Conservation (phyloP, 2,329 filamentous ascomycete genomes). For the Calonectria multiphialidica region DNA sequence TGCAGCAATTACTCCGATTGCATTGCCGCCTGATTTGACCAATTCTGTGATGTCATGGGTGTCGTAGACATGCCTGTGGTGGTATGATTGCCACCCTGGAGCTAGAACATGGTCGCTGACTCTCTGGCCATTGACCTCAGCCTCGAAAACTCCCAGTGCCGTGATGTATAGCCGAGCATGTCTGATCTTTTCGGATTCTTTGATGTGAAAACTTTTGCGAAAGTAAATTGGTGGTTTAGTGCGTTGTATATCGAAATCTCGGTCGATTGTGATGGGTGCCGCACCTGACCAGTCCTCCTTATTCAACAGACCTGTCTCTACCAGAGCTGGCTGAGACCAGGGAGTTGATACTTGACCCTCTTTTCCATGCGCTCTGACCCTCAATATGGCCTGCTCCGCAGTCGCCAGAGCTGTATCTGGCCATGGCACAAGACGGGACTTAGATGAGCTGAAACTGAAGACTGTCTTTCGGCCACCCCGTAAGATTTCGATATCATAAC, state of each 20-base stretch:
- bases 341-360: background rate
- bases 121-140: constrained; percentile 1
- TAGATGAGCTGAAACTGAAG: background rate
- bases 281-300: background rate
- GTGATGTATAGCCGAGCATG: constrained; percentile 33
- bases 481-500: background rate
- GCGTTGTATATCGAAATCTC: background rate
- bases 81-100: constrained; percentile 66
- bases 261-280: background rate
- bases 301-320: background rate
- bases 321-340: background rate
- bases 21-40: background rate
- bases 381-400: background rate
- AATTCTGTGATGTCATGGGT: constrained; percentile 61
- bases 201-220: background rate
- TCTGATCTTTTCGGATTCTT: background rate
- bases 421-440: background rate
- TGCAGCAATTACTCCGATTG: background rate
- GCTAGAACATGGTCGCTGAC: constrained; percentile 58
- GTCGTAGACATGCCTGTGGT: constrained; percentile 61
- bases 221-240: background rate
- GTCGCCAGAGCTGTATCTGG: background rate
- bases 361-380: background rate
- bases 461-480: background rate
- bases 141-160: too few relatives aligned